Conservation (phyloP, 306 rosid species). For the Nissolia schottii region DNA sequence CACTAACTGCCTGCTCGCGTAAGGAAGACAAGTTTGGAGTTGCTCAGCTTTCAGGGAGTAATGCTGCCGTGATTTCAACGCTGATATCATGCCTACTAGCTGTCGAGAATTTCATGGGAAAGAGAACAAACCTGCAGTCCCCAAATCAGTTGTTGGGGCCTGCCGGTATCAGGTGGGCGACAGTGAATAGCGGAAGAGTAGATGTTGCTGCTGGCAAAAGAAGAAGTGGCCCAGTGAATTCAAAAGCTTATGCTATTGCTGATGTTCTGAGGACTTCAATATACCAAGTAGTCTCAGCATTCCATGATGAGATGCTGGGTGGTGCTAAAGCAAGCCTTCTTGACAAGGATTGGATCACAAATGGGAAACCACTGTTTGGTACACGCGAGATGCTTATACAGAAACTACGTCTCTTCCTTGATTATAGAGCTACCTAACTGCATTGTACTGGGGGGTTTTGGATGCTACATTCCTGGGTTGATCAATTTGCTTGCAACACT, state of each 20-base stretch:
- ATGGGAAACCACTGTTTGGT: conserved; percentile 55
- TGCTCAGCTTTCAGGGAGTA: conserved; percentile 90
- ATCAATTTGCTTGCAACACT: conserved; percentile 26
- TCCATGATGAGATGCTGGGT: conserved; percentile 74
- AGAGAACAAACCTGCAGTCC: conserved; percentile 69
- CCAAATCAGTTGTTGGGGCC: conserved; percentile 62
- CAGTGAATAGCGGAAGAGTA: conserved; percentile 50
- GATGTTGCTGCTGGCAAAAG: conserved; percentile 52
- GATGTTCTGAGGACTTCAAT: conserved; percentile 75
- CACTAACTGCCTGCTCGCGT: conserved; percentile 71
- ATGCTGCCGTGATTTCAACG: conserved; percentile 68
- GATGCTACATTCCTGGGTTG: neutral
- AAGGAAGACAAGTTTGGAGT: conserved; percentile 74
- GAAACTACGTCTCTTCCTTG: conserved; percentile 69
- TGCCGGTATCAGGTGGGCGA: conserved; percentile 78
- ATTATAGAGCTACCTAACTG: conserved; percentile 63
- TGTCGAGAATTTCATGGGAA: conserved; percentile 84
- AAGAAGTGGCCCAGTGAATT: conserved; percentile 56
- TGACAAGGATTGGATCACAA: conserved; percentile 78
- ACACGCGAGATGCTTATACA: conserved; percentile 59
- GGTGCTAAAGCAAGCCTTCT: conserved; percentile 71
- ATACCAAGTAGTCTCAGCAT: conserved; percentile 74
- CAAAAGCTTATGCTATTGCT: conserved; percentile 80
- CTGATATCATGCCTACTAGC: conserved; percentile 88
- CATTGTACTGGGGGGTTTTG: conserved; percentile 10